Conservation (phyloP, 768 basidiomycete species). For the Termitomyces sp. region DNA sequence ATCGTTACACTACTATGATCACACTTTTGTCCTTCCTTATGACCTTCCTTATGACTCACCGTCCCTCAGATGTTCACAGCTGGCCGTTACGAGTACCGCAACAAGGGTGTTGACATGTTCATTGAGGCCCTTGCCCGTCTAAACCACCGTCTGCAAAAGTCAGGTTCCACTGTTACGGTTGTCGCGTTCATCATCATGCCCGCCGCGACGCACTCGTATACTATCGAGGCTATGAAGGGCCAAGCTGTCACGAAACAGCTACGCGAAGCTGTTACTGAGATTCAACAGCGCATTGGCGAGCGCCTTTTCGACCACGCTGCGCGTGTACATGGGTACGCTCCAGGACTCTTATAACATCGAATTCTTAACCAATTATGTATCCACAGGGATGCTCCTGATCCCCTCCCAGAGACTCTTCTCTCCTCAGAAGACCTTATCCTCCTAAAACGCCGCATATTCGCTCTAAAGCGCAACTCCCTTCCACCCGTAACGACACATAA, state of each 20-base stretch:
- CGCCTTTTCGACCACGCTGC: conserved; percentile 93
- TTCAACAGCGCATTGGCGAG: conserved; percentile 88
- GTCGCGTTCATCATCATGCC: conserved; percentile 99
- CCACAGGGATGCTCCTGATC: conserved; percentile 70
- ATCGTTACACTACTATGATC: background rate
- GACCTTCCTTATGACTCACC: background rate
- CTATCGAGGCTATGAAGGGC: conserved; percentile 91
- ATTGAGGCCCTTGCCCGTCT: conserved; percentile 91
- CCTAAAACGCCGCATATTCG: conserved; percentile 94
- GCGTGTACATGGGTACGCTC: conserved; percentile 78
- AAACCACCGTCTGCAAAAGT: conserved; percentile 47
- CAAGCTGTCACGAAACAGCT: conserved; percentile 98
- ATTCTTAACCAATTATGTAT: background rate
- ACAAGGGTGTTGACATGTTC: conserved; percentile 99
- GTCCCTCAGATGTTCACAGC: conserved; percentile 86
- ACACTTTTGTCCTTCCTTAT: background rate
- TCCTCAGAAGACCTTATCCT: conserved; percentile 91
- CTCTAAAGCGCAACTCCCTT: conserved; percentile 89
- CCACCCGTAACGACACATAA: conserved; percentile 98
- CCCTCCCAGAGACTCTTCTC: conserved; percentile 71
- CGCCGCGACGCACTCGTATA: conserved; percentile 92
- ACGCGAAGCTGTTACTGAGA: conserved; percentile 91
- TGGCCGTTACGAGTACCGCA: conserved; percentile 98
- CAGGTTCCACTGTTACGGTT: conserved; percentile 72
- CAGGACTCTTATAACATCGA: background rate